A percentile compares a stretch with the other conserved stretches of the same genome.
Evolutionary conservation across 805 yeast genomes (phyloP).

Genomic region (Tetrapisispora arboricola): DNA sequence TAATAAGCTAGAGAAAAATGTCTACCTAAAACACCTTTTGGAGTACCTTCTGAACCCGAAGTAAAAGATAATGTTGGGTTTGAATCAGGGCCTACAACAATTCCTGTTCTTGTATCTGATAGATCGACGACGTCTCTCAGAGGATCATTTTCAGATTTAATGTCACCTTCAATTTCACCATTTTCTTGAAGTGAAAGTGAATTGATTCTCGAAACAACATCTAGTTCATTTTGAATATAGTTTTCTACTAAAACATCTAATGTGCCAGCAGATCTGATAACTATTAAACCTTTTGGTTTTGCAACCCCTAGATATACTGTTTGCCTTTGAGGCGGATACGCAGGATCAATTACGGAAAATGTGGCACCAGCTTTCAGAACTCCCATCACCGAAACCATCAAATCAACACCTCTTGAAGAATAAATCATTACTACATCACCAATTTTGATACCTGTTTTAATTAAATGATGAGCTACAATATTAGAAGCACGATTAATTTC

Average conservation of each 20-base stretch:
- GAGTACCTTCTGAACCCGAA: conserved; percentile 96
- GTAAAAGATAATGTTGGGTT: conserved; percentile 96
- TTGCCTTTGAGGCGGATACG: conserved; percentile 97
- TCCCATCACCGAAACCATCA: conserved; percentile 96
- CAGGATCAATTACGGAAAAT: conserved; percentile 96
- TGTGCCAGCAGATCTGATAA: conserved; percentile 80
- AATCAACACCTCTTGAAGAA: conserved; percentile 94
- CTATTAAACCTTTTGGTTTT: conserved; percentile 82
- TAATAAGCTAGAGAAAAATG: conserved; percentile 94
- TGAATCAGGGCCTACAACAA: conserved; percentile 92
- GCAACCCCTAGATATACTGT: conserved; percentile 89
- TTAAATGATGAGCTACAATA: conserved; percentile 81
- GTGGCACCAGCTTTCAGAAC: conserved; percentile 98
- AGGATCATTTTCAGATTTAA: conserved; percentile 33
- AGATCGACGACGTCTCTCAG: conserved; percentile 37
- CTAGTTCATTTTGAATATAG: conserved; percentile 63
- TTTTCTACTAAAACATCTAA: conserved; percentile 69
- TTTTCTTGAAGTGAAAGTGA: conserved; percentile 67
- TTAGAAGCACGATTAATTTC: conserved; percentile 92
- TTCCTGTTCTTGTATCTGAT: conserved; percentile 63
- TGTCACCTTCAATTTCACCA: conserved; percentile 57
- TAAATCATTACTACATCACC: conserved; percentile 98
- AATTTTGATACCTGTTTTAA: conserved; percentile 65
- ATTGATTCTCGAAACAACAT: conserved; percentile 64
- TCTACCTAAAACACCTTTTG: conserved; percentile 97